A percentile compares a stretch with the other conserved stretches of the same genome.
Conservation (phyloP, 495 filamentous ascomycete genomes). For the Penicillium crystallinum region DNA sequence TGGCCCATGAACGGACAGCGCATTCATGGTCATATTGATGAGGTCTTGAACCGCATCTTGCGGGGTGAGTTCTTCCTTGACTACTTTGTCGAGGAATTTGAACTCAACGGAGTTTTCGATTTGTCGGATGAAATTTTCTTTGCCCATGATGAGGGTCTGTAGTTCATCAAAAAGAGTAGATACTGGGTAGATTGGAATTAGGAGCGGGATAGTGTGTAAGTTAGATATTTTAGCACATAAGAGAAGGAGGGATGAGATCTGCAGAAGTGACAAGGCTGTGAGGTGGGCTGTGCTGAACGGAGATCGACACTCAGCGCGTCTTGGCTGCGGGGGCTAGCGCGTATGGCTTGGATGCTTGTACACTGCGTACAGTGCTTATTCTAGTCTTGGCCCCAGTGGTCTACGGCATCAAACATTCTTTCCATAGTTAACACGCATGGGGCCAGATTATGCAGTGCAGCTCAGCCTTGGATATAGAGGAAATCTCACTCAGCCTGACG, state of each 20-base stretch:
- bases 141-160: background rate
- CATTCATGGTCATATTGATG: slow-evolving; percentile 2
- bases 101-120: slow-evolving; percentile 6
- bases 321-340: too few relatives aligned
- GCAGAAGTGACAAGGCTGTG: too few relatives aligned
- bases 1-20: background rate
- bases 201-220: background rate
- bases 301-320: too few relatives aligned
- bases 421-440: background rate
- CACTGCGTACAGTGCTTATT: too few relatives aligned
- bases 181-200: background rate
- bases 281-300: too few relatives aligned
- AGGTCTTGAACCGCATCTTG: slow-evolving; percentile 1
- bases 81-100: slow-evolving; percentile 3
- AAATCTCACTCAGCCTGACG: background rate
- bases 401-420: background rate
- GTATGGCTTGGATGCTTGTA: too few relatives aligned
- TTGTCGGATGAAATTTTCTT: slow-evolving; percentile 2
- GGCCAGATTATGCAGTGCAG: background rate
- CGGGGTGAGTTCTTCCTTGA: background rate
- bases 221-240: background rate
- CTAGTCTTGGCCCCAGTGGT: background rate
- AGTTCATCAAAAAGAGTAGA: background rate
- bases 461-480: background rate
- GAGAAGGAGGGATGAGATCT: background rate